phyloP scores from a whole-genome alignment of 1,139 yeast genomes.

The Hyphopichia burtonii region DNA sequence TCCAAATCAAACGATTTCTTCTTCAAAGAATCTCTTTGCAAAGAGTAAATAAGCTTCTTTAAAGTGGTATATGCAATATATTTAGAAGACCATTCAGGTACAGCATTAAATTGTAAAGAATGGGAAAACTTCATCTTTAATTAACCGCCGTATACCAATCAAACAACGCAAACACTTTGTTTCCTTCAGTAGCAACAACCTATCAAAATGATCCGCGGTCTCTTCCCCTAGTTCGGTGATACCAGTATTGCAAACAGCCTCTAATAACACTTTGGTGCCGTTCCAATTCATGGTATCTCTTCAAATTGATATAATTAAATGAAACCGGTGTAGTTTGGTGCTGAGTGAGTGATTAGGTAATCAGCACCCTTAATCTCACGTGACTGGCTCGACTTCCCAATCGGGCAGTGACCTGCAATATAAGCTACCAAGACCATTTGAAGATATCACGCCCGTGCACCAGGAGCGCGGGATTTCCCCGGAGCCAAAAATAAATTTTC shows the following conservation, averaged over 20 bases:
- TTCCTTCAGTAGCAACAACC: not conserved
- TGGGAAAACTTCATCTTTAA: conserved; percentile 64
- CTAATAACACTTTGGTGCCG: no score
- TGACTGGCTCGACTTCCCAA: not conserved
- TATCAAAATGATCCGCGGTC: not conserved
- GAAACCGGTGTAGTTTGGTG: no score
- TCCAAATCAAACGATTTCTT: conserved; percentile 22
- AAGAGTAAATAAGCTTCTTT: conserved; percentile 62
- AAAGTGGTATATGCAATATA: conserved; percentile 65
- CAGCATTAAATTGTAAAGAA: conserved; percentile 70
- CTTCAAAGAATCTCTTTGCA: conserved; percentile 56
- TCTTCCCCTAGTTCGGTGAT: no score
- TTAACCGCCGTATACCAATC: not conserved
- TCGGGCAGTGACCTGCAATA: not conserved
- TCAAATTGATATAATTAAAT: no score
- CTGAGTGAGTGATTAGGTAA: no score
- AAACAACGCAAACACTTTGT: no score
- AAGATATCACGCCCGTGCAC: not conserved
- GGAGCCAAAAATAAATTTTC: no score
- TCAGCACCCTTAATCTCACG: not conserved
- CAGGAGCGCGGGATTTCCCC: no score
- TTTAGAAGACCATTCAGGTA: conserved; percentile 75
- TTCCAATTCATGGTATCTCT: no score
- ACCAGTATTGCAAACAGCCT: no score
- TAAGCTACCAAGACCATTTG: not conserved